Evolutionary conservation across 805 yeast genomes (phyloP).

Genomic region (Lachancea cidri): DNA sequence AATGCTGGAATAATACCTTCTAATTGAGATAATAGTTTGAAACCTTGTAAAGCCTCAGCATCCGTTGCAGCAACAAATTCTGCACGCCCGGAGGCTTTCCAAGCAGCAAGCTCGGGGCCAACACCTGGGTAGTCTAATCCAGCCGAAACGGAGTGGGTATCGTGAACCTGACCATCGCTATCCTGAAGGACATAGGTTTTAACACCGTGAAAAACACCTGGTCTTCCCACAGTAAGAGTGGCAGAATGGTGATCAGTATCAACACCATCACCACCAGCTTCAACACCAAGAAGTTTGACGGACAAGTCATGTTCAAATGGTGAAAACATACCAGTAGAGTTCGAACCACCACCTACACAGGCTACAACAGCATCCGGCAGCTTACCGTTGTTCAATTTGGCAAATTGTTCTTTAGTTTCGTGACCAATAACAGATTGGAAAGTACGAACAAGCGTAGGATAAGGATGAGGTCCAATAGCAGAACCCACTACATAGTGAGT

Average conservation of each 20-base stretch:
- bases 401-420: conserved; percentile 90
- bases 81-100: conserved; percentile 94
- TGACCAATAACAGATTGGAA: conserved; percentile 96
- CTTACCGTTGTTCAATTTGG: conserved; percentile 67
- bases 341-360: conserved; percentile 99
- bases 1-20: conserved; percentile 99
- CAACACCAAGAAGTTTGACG: conserved; percentile 87
- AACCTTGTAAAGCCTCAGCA: conserved; percentile 91
- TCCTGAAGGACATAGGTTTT: conserved; percentile 90
- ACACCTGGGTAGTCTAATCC: conserved; percentile 99
- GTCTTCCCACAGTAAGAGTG: conserved; percentile 87
- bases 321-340: conserved; percentile 91
- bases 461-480: conserved; percentile 99
- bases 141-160: conserved; percentile 97
- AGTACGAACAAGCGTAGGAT: conserved; percentile 95
- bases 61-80: conserved; percentile 88
- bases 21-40: conserved; percentile 78
- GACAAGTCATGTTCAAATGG: conserved; percentile 80
- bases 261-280: conserved; percentile 98
- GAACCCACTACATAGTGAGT: conserved; percentile 97
- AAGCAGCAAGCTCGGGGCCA: conserved; percentile 93
- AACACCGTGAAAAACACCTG: conserved; percentile 98
- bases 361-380: conserved; percentile 94
- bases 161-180: conserved; percentile 91
- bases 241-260: conserved; percentile 90